These are phyloP conservation scores for Paramecium biaurelia DNA, from an alignment of 73 alveolate genomes.

Conservation along the genomic window DNA sequence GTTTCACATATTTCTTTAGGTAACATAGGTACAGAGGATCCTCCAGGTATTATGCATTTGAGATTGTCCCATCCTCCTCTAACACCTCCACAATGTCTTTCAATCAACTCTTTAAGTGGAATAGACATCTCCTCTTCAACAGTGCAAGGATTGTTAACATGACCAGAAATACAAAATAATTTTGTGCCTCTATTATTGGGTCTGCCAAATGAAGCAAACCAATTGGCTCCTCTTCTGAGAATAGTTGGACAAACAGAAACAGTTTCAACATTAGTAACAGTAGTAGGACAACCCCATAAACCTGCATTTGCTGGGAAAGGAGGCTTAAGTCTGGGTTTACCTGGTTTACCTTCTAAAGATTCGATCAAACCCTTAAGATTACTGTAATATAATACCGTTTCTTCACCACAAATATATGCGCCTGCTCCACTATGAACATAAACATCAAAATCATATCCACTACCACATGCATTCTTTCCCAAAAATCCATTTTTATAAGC, in stretches of 20 bases:
- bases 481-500: conserved; percentile 74
- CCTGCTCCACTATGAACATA: conserved; percentile 86
- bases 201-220: conserved; percentile 89
- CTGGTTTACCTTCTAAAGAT: conserved; percentile 89
- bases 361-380: conserved; percentile 86
- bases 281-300: conserved; percentile 90
- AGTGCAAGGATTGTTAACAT: conserved; percentile 90
- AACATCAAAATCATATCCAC: conserved; percentile 76
- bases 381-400: conserved; percentile 82
- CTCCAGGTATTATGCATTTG: conserved; percentile 87
- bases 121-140: conserved; percentile 90
- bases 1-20: conserved; percentile 81
- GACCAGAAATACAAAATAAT: conserved; percentile 86
- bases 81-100: conserved; percentile 93
- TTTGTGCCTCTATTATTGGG: conserved; percentile 86
- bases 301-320: conserved; percentile 96
- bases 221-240: conserved; percentile 86
- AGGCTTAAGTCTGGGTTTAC: conserved; percentile 90
- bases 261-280: conserved; percentile 91
- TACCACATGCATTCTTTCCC: conserved; percentile 81
- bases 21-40: conserved; percentile 87
- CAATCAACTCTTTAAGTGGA: conserved; percentile 85
- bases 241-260: conserved; percentile 90
- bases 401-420: conserved; percentile 93
- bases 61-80: conserved; percentile 94